These are phyloP conservation scores for Fraxinus baroniana DNA, from an alignment of 305 asterid genomes.

Conservation along the genomic window DNA sequence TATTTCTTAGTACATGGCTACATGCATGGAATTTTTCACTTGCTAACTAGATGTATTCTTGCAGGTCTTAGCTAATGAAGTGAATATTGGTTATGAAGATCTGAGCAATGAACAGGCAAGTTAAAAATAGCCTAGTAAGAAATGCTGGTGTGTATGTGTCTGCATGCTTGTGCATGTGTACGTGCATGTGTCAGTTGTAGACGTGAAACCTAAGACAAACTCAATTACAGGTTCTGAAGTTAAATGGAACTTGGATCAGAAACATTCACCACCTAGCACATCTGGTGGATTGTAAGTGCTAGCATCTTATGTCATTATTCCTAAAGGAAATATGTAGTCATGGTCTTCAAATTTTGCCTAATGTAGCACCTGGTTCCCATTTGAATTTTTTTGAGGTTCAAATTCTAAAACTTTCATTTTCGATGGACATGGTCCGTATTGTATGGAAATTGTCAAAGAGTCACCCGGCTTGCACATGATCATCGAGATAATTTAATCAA, in stretches of 20 bases:
- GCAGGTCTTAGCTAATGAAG: slow-evolving; percentile 95
- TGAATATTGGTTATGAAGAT: slow-evolving; percentile 89
- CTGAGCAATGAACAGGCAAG: slow-evolving; percentile 96
- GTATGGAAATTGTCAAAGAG: background rate
- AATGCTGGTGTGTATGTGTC: background rate
- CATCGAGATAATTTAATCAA: background rate
- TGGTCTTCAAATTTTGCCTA: background rate
- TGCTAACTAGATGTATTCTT: background rate
- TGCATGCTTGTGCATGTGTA: background rate
- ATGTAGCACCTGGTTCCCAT: background rate
- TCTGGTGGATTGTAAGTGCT: slow-evolving; percentile 73
- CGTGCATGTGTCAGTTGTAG: background rate
- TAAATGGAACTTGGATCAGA: slow-evolving; percentile 72
- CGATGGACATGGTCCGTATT: background rate
- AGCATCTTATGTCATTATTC: slow-evolving; percentile 15
- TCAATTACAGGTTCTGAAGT: slow-evolving; percentile 72
- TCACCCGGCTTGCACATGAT: background rate
- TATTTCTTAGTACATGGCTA: background rate
- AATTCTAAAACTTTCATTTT: background rate
- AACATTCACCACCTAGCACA: slow-evolving; percentile 94
- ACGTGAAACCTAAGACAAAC: background rate
- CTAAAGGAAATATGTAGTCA: background rate
- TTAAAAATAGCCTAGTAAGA: slow-evolving; percentile 1
- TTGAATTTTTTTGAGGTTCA: background rate
- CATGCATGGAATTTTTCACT: background rate